Conservation (phyloP, 805 yeast genomes). For the Lipomyces anomalus region DNA sequence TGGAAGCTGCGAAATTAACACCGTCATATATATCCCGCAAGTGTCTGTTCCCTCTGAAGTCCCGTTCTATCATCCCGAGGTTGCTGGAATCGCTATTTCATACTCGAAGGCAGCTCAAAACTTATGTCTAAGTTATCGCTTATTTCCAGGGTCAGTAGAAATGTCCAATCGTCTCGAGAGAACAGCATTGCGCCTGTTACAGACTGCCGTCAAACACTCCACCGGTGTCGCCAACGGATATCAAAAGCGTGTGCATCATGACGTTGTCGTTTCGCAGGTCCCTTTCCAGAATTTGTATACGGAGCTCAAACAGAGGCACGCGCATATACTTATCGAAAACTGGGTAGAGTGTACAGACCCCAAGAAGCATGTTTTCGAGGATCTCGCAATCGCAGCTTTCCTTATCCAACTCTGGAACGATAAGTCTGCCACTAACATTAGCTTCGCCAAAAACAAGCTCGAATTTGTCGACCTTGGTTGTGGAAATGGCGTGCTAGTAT, state of each 20-base stretch:
- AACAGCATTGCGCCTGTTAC: conserved; percentile 72
- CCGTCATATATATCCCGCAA: conserved; percentile 73
- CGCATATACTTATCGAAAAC: conserved; percentile 61
- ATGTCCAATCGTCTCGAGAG: conserved; percentile 58
- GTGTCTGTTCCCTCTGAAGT: conserved; percentile 50
- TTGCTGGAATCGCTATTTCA: conserved; percentile 68
- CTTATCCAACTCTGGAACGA: conserved; percentile 77
- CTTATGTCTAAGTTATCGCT: conserved; percentile 8
- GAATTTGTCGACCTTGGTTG: conserved; percentile 89
- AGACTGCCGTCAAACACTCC: conserved; percentile 79
- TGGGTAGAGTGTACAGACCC: conserved; percentile 98
- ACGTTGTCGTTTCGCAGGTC: conserved; percentile 73
- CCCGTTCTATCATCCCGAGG: conserved; percentile 89
- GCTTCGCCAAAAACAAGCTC: conserved; percentile 36
- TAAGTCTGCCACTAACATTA: conserved; percentile 32
- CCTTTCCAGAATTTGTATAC: conserved; percentile 79
- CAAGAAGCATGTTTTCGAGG: conserved; percentile 92
- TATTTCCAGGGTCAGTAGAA: background rate
- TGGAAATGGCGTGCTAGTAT: conserved; percentile 85
- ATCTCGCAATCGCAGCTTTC: conserved; percentile 91
- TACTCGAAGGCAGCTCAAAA: background rate
- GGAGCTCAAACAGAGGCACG: conserved; percentile 72
- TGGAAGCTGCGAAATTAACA: conserved; percentile 33
- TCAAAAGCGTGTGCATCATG: conserved; percentile 83
- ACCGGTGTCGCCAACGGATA: conserved; percentile 79